Base-by-base conservation (phyloP, 768 basidiomycete species). In the Coprinopsis marcescibilis region DNA sequence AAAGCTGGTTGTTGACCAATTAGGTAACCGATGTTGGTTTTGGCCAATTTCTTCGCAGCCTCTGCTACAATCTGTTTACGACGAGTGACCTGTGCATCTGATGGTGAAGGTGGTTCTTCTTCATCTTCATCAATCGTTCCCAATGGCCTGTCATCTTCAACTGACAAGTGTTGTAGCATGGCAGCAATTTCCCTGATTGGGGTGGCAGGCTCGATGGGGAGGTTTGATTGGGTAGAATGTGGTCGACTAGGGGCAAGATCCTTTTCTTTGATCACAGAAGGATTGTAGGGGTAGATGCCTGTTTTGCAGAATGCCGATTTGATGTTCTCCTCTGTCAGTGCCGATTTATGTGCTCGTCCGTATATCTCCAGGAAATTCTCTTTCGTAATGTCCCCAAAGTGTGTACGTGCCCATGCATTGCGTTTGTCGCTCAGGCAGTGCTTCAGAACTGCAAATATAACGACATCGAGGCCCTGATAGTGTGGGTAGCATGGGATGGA, bases 401-500 rank as follows among this genome's bases (percentile, higher is more conserved):
- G 44, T 29, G 30, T 42, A 7, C 43, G 23, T 13, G 44, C 12
- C 27, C 26, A 51, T 21, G 41, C 35, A 39, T 61, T 55, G 1
- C 54, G 44, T 32, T 61, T 57, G 14, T 65, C 23, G 0, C 40
- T 53, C 56, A 57, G 65, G 13, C 10, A 34, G 0, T 23, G 25
- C 44, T 71, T 72, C 8, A 71, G 38, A 2, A 51, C 25, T 1
- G 42, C 26, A 39, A 71, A 70, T 14, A 65, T 56, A 3, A 66
- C 67, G 26, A 75, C 61, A 51, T 75, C 71, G 19, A 72, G 65
- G 0, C 67, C 69, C 49, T 75, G 73, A 37, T 68, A 71, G 69
- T 47, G 49, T 78, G 76, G 0, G 69, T 75, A 3, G 55, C 45
- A 50, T 77, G 73, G 17, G 72, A 53, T 13, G 69, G 74, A 57